These are phyloP conservation scores for Fusarium acutatum DNA, from an alignment of 2,329 filamentous ascomycete genomes.

Conservation along the genomic window DNA sequence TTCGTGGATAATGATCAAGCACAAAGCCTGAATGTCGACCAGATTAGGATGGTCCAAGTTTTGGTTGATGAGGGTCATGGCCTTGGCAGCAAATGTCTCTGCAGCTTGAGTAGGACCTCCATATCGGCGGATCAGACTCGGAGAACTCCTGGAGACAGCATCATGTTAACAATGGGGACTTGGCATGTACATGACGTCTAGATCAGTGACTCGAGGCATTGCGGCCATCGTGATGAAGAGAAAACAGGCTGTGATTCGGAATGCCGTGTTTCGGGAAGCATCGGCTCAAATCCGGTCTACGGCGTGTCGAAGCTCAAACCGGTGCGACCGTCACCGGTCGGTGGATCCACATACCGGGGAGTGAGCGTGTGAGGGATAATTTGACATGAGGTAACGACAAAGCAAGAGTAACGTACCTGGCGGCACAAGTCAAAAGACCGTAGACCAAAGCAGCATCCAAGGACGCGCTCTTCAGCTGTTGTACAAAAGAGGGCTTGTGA, in stretches of 20 bases:
- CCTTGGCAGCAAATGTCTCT: constrained; percentile 68
- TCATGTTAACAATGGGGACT: constrained; percentile 18
- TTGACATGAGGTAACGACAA: neutral
- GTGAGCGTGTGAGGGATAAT: constrained; percentile 29
- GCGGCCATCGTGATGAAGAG: neutral
- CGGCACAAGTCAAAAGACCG: constrained; percentile 65
- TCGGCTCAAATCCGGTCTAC: constrained; percentile 36
- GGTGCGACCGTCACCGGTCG: constrained; percentile 37
- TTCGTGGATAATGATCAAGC: constrained; percentile 69
- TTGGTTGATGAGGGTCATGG: constrained; percentile 64
- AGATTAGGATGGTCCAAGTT: constrained; percentile 67
- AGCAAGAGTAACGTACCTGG: constrained; percentile 58
- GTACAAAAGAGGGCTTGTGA: constrained; percentile 69
- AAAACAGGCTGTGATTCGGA: constrained; percentile 3
- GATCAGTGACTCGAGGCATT: neutral
- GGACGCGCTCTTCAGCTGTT: constrained; percentile 65
- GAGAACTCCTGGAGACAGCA: constrained; percentile 57
- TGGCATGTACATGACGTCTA: neutral
- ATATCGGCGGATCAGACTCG: constrained; percentile 65
- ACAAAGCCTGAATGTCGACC: constrained; percentile 68
- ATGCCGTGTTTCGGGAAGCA: constrained; percentile 20
- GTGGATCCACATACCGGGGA: constrained; percentile 37
- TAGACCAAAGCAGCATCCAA: constrained; percentile 66
- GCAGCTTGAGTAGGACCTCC: constrained; percentile 64
- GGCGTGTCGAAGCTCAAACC: constrained; percentile 17